Percentiles rank a stretch among this genome's conserved stretches.
phyloP scores from a whole-genome alignment of 768 basidiomycete species.

The Phaffia australis region DNA sequence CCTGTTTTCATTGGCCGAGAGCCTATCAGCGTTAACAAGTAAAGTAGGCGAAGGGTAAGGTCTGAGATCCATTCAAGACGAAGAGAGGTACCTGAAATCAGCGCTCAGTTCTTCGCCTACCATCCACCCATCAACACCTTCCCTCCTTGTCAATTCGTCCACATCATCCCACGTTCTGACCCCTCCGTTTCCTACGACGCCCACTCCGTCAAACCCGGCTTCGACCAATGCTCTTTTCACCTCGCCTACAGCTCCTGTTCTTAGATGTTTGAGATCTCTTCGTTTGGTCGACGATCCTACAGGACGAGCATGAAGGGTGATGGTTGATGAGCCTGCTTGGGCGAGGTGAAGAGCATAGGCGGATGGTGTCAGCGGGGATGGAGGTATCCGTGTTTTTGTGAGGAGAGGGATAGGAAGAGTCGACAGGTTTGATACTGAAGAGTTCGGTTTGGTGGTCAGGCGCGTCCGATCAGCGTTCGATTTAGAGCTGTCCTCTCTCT shows the following conservation, averaged over 20 bases:
- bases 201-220: slow-evolving; percentile 43
- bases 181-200: slow-evolving; percentile 69
- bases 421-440: slow-evolving; percentile 54
- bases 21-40: not conserved
- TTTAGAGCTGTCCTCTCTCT: too few relatives aligned
- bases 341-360: slow-evolving; percentile 50
- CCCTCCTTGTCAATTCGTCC: slow-evolving; percentile 46
- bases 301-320: slow-evolving; percentile 63
- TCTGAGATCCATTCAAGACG: not conserved
- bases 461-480: not conserved
- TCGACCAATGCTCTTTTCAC: slow-evolving; percentile 41
- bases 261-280: slow-evolving; percentile 52
- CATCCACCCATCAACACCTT: slow-evolving; percentile 65
- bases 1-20: slow-evolving; percentile 37
- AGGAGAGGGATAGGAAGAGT: slow-evolving; percentile 57
- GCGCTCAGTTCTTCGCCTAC: slow-evolving; percentile 65
- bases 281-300: slow-evolving; percentile 55
- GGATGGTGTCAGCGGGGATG: slow-evolving; percentile 45
- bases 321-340: slow-evolving; percentile 58
- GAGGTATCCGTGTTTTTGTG: slow-evolving; percentile 47
- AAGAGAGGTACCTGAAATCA: slow-evolving; percentile 53
- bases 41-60: not conserved
- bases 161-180: slow-evolving; percentile 55
- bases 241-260: slow-evolving; percentile 51
- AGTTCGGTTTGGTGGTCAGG: not conserved